Evolutionary conservation across 352 stramenopile species (phyloP), one percentile per base, ranked within the genome.

Genomic region (Phytophthora megakarya): DNA sequence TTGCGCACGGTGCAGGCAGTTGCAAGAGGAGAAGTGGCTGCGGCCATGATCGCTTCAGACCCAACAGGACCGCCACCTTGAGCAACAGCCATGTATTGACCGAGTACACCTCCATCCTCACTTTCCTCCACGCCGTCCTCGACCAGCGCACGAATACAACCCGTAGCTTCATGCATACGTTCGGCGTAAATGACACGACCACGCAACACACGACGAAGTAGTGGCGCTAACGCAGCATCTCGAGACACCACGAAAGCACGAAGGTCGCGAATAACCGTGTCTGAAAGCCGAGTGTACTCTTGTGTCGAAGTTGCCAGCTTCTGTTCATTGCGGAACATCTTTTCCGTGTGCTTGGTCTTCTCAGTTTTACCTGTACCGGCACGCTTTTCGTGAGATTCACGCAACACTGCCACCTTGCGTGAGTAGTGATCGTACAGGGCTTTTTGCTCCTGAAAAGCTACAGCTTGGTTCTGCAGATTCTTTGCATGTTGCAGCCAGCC

Each of bases 291-390:
- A 10, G 71, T 81, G 59, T 95, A 95, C 35, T 80, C 64, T 44
- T 80, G 86, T 10, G 82, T 91, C 43, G 76, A 73, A 9, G 75
- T 45, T 19, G 81, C 77, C 21, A 93, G 70, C 55, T 95, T 95
- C 69, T 94, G 80, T 46, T 94, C 83, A 48, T 94, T 94, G 32
- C 86, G 80, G n/a, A 89, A 68, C 46, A 93, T 75, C 26, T 89
- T 89, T 60, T 95, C 82, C 22, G 88, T 76, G 5, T 92, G 77
- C 30, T 92, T 92, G 23, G 75, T 59, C 64, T 91, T 95, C 45
- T 93, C 86, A 0, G 53, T 55, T 51, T 86, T 89, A 18, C 86
- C 77, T 0, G 51, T 65, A 3, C 44, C 61, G 2, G 73, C 57
- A 19, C 81, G 80, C 57, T 91, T 93, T 42, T 93, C 84, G 15